Evolutionary conservation across 352 stramenopile species (phyloP).

Genomic region (Phytophthora palmivora): DNA sequence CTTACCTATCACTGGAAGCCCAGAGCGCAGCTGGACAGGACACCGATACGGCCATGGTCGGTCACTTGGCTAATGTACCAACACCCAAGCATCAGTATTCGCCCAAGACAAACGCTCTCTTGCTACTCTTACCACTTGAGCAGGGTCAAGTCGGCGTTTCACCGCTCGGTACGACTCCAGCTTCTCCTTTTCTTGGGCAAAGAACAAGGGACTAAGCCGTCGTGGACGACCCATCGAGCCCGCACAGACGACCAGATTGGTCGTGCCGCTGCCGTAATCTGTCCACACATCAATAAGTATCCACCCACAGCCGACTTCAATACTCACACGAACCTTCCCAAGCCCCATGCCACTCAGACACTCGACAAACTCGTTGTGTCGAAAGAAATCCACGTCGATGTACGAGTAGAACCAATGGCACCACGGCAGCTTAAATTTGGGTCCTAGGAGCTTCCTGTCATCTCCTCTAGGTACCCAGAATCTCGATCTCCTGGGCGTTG

Average conservation of each 20-base stretch:
- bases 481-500: slow-evolving; percentile 5
- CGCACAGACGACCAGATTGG: slow-evolving; percentile 83
- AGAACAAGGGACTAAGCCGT: slow-evolving; percentile 71
- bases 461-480: slow-evolving; percentile 24
- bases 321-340: slow-evolving; percentile 43
- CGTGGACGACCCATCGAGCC: slow-evolving; percentile 77
- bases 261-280: slow-evolving; percentile 58
- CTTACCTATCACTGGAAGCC: slow-evolving; percentile 43
- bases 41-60: slow-evolving; percentile 35
- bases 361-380: slow-evolving; percentile 80
- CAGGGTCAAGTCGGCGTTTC: slow-evolving; percentile 36
- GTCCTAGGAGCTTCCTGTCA: slow-evolving; percentile 18
- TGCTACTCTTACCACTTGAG: slow-evolving; percentile 14
- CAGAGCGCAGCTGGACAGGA: slow-evolving; percentile 21
- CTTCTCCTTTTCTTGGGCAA: slow-evolving; percentile 73
- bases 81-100: not conserved
- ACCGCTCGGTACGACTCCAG: slow-evolving; percentile 62
- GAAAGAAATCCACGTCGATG: slow-evolving; percentile 72
- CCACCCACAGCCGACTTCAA: not conserved
- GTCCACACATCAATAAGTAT: slow-evolving; percentile 1
- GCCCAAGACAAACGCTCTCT: not conserved
- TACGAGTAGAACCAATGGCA: slow-evolving; percentile 77
- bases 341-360: slow-evolving; percentile 74
- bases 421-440: slow-evolving; percentile 67
- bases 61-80: slow-evolving; percentile 21